Conservation (phyloP, 257 asterid genomes). For the Rubia yunnanensis region DNA sequence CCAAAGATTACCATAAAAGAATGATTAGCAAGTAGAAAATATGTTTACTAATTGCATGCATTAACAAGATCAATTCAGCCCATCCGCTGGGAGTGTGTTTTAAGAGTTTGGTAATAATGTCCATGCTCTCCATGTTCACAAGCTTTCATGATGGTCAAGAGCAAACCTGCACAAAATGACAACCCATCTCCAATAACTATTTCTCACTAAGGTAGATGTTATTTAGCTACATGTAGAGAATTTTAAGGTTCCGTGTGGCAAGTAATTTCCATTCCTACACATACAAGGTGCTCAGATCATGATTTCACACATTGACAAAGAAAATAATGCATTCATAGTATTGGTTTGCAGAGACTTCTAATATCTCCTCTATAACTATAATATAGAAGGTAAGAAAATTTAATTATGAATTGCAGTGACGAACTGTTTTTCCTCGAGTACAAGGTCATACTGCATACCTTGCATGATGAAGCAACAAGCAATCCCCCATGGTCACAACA, state of each 20-base stretch:
- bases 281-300: not conserved
- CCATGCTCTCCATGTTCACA: not conserved
- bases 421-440: not conserved
- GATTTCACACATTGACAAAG: not conserved
- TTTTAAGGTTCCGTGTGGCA: not conserved
- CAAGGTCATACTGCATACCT: slow-evolving; percentile 33
- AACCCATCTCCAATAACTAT: not conserved
- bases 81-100: not conserved
- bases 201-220: not conserved
- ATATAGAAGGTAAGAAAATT: not conserved
- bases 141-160: not conserved
- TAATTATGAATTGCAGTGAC: no score
- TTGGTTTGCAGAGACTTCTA: not conserved
- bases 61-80: not conserved
- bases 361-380: not conserved
- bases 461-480: slow-evolving; percentile 91
- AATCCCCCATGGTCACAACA: slow-evolving; percentile 78
- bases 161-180: not conserved
- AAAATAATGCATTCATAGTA: not conserved
- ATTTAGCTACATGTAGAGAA: not conserved
- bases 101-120: not conserved
- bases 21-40: not conserved
- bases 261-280: not conserved
- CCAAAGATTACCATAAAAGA: not conserved
- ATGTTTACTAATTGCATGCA: not conserved